Evolutionary conservation across 495 filamentous ascomycete species (phyloP).

Genomic region (Penicillium ucsense): DNA sequence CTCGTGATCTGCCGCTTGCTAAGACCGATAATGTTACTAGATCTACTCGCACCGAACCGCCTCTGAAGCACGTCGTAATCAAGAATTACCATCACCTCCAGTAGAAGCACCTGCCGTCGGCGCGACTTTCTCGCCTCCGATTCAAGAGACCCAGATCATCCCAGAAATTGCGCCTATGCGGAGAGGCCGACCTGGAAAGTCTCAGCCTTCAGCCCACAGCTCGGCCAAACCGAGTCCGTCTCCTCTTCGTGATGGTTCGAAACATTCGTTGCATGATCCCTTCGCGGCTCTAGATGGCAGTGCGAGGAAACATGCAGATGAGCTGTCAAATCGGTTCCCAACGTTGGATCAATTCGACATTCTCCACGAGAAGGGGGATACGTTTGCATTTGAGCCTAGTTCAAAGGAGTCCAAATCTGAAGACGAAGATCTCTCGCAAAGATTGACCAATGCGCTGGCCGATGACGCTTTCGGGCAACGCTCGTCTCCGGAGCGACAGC

Average conservation of each 20-base stretch:
- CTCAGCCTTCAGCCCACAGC: slow-evolving; percentile 25
- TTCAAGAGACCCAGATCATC: slow-evolving; percentile 58
- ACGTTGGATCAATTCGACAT: slow-evolving; percentile 89
- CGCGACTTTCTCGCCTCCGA: slow-evolving; percentile 55
- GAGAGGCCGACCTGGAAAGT: slow-evolving; percentile 66
- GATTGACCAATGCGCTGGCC: slow-evolving; percentile 74
- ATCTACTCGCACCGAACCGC: slow-evolving; percentile 70
- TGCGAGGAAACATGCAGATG: slow-evolving; percentile 52
- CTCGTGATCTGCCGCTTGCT: background rate
- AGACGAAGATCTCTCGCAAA: slow-evolving; percentile 55
- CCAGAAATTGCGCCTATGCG: slow-evolving; percentile 95
- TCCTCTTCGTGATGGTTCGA: slow-evolving; percentile 47
- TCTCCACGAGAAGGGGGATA: slow-evolving; percentile 73
- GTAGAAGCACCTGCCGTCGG: slow-evolving; percentile 54
- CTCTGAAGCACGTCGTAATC: slow-evolving; percentile 52
- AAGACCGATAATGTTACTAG: slow-evolving; percentile 32
- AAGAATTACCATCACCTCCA: slow-evolving; percentile 49
- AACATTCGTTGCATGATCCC: slow-evolving; percentile 59
- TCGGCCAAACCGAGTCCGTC: slow-evolving; percentile 60
- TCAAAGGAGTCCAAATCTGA: slow-evolving; percentile 37
- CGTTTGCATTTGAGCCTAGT: slow-evolving; percentile 74
- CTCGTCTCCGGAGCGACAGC: slow-evolving; percentile 22
- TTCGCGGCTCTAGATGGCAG: slow-evolving; percentile 76
- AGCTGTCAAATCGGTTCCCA: slow-evolving; percentile 77
- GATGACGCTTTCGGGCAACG: slow-evolving; percentile 74